Evolutionary conservation across 148 eudicot species (phyloP).

Genomic region (Vaccinium macrocarpon): DNA sequence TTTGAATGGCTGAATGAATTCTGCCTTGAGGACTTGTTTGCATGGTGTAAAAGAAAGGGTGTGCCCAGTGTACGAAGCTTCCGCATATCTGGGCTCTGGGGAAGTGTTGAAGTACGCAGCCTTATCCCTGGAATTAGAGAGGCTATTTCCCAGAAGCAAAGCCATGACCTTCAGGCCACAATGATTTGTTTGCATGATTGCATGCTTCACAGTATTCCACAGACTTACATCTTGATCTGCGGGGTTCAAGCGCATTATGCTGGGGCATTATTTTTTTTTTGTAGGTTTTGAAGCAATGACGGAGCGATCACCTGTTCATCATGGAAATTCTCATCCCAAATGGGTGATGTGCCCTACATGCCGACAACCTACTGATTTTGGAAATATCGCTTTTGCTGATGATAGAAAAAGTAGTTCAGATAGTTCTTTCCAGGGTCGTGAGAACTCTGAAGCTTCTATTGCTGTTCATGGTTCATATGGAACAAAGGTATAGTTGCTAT

Average conservation of each 20-base stretch:
- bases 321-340: conserved; percentile 42
- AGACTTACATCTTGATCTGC: not conserved
- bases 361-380: conserved; percentile 69
- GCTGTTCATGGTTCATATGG: conserved; percentile 90
- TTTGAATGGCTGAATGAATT: not conserved
- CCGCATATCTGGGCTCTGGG: not conserved
- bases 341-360: conserved; percentile 94
- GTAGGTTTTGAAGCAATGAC: conserved; percentile 78
- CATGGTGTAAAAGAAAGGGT: not conserved
- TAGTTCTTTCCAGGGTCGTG: conserved; percentile 22
- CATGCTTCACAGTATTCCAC: not conserved
- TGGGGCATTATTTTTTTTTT: conserved; percentile 5
- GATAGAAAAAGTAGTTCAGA: conserved; percentile 39
- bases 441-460: conserved; percentile 55
- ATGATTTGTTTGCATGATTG: not conserved
- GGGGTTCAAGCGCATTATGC: not conserved
- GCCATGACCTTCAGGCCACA: not conserved
- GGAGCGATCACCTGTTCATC: conserved; percentile 38
- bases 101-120: not conserved
- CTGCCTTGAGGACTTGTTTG: conserved; percentile 3
- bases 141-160: not conserved
- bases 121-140: not conserved
- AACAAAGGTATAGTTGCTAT: conserved; percentile 61
- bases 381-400: conserved; percentile 81
- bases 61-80: not conserved